phyloP scores from a whole-genome alignment of 345 rosid genomes.

The Ricinus communis region DNA sequence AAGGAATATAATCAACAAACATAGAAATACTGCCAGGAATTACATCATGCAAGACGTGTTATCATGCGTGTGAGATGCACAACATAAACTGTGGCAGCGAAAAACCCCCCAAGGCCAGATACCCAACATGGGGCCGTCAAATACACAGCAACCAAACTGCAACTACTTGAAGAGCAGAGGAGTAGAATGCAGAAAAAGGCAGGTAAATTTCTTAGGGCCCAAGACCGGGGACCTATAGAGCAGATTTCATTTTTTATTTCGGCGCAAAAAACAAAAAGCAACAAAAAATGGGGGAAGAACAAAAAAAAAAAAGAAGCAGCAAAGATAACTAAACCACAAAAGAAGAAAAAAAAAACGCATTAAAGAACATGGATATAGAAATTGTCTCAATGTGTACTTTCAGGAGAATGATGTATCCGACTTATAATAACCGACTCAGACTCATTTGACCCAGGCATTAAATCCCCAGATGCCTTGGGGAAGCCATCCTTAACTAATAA shows the following conservation, averaged over 20 bases:
- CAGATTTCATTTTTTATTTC: conserved; percentile 47
- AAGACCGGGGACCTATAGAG: conserved; percentile 16
- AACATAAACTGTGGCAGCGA: too few relatives aligned
- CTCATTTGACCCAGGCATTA: conserved; percentile 69
- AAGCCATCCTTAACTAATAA: conserved; percentile 44
- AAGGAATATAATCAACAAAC: too few relatives aligned
- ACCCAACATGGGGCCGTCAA: too few relatives aligned
- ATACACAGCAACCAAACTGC: too few relatives aligned
- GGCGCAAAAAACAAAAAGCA: too few relatives aligned
- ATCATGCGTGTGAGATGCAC: too few relatives aligned
- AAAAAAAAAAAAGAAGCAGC: conserved; percentile 18
- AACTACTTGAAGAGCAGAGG: neutral
- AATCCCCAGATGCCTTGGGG: conserved; percentile 35
- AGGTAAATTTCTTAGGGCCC: neutral
- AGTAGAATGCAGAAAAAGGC: neutral
- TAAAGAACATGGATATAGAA: conserved; percentile 43
- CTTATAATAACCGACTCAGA: conserved; percentile 69
- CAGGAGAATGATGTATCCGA: conserved; percentile 98
- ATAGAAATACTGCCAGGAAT: too few relatives aligned
- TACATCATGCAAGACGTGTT: too few relatives aligned
- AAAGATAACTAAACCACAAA: conserved; percentile 13
- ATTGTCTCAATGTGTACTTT: conserved; percentile 94
- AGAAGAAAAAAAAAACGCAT: too few relatives aligned
- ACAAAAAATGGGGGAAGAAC: conserved; percentile 19
- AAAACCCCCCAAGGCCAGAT: too few relatives aligned